Conservation (phyloP, 345 rosid genomes). For the Psidium guajava region DNA sequence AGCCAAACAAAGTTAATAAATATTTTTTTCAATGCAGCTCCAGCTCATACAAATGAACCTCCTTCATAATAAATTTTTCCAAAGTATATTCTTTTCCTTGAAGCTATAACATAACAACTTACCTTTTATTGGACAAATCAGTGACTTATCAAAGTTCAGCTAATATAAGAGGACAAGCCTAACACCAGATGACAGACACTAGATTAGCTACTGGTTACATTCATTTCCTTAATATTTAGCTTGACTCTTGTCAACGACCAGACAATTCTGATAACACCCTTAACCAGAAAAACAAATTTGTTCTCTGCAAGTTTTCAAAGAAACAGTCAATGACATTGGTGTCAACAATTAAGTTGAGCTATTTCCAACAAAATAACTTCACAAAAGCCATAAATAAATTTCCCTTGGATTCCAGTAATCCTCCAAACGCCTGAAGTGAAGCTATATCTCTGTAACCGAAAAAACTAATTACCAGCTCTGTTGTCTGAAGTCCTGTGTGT, state of each 20-base stretch:
- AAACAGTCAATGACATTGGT: not conserved
- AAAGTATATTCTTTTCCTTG: not conserved
- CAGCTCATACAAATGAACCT: not conserved
- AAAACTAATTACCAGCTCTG: slow-evolving; percentile 50
- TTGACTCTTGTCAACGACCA: not conserved
- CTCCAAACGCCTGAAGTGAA: not conserved
- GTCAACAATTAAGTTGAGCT: not conserved
- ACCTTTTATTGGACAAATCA: not conserved
- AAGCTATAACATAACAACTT: not conserved
- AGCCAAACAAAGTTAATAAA: not conserved
- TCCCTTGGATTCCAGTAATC: not conserved
- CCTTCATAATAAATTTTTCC: not conserved
- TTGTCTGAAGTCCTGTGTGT: slow-evolving; percentile 92
- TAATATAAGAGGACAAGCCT: not conserved
- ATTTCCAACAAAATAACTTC: not conserved
- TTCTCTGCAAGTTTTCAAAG: not conserved
- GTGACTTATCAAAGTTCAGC: not conserved
- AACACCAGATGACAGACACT: not conserved
- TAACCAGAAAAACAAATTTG: not conserved
- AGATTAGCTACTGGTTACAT: not conserved
- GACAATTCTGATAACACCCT: not conserved
- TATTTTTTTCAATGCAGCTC: not conserved
- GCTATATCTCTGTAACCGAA: not conserved
- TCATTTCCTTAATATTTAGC: not conserved
- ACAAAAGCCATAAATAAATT: not conserved